phyloP scores from a whole-genome alignment of 495 filamentous ascomycete genomes.

The Lentithecium fluviatile region DNA sequence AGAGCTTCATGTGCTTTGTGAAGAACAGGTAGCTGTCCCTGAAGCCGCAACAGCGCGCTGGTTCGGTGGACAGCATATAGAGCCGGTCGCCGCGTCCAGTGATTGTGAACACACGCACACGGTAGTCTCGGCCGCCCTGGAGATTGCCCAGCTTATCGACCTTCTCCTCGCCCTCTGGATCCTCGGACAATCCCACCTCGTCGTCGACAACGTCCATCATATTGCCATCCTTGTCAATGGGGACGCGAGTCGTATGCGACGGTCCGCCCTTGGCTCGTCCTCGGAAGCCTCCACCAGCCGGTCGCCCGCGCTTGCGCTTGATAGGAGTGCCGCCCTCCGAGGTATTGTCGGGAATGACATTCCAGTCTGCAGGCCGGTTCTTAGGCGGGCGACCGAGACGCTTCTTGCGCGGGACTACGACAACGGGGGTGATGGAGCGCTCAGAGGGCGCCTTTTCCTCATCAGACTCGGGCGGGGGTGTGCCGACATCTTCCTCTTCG shows the following conservation, averaged over 20 bases:
- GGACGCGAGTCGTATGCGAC: conserved; percentile 73
- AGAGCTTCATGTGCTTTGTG: conserved; percentile 89
- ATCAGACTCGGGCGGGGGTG: conserved; percentile 37
- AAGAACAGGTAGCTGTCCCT: conserved; percentile 97
- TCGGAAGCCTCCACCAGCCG: conserved; percentile 62
- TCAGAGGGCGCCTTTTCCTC: conserved; percentile 30
- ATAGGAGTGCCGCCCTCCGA: conserved; percentile 59
- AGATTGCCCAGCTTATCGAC: conserved; percentile 85
- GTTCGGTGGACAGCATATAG: conserved; percentile 98
- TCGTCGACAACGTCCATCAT: conserved; percentile 88
- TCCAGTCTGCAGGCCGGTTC: conserved; percentile 75
- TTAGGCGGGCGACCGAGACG: conserved; percentile 84
- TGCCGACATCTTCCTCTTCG: conserved; percentile 38
- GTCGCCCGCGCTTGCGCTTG: conserved; percentile 66
- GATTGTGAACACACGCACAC: conserved; percentile 90
- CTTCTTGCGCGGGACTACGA: conserved; percentile 67
- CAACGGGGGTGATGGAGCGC: conserved; percentile 41
- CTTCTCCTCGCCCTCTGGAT: conserved; percentile 86
- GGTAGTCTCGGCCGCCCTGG: conserved; percentile 79
- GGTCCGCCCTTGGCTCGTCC: conserved; percentile 72
- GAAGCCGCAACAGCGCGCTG: conserved; percentile 94
- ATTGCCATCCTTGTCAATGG: conserved; percentile 92
- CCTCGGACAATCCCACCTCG: conserved; percentile 83
- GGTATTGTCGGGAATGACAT: conserved; percentile 56
- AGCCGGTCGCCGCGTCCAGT: conserved; percentile 76